Evolutionary conservation across 2,329 filamentous ascomycete genomes (phyloP).

Genomic region (Neoscytalidium dimidiatum): DNA sequence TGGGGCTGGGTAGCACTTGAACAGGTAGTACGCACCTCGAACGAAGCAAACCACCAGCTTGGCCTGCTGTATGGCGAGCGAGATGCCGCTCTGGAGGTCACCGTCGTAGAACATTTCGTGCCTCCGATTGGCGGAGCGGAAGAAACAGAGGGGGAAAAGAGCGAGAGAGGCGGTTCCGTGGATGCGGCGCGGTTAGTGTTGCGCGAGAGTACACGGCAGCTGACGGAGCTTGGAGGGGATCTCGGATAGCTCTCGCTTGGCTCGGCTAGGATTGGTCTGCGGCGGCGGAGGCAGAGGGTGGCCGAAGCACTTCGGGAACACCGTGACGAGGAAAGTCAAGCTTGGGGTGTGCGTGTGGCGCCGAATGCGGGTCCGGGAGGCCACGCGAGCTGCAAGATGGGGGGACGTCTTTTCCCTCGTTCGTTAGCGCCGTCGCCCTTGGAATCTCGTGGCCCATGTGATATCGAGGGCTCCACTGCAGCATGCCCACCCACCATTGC

Average conservation of each 20-base stretch:
- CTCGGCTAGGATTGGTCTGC: not conserved
- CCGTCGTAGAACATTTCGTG: constrained; percentile 78
- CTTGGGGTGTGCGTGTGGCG: constrained; percentile 9
- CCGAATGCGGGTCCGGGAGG: constrained; percentile 12
- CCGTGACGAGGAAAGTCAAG: constrained; percentile 1
- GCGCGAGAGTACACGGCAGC: constrained; percentile 14
- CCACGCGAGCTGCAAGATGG: constrained; percentile 13
- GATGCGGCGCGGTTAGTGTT: constrained; percentile 11
- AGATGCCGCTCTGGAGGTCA: constrained; percentile 78
- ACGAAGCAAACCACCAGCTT: constrained; percentile 87
- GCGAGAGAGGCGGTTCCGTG: not conserved
- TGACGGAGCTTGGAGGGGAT: constrained; percentile 19
- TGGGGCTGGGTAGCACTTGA: not conserved
- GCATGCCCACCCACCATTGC: not conserved
- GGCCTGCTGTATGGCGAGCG: constrained; percentile 69
- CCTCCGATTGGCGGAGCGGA: not conserved
- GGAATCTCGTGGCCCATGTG: constrained; percentile 3
- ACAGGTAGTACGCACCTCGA: constrained; percentile 55
- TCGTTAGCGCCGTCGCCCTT: not conserved
- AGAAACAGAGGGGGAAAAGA: constrained; percentile 11
- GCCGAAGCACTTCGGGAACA: constrained; percentile 1
- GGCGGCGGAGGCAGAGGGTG: constrained; percentile 6
- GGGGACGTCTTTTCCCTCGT: not conserved
- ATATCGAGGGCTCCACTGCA: not conserved
- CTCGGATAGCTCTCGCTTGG: constrained; percentile 4